These are phyloP conservation scores for Penicillium nucicola DNA, from an alignment of 495 filamentous ascomycete species.

Conservation along the genomic window DNA sequence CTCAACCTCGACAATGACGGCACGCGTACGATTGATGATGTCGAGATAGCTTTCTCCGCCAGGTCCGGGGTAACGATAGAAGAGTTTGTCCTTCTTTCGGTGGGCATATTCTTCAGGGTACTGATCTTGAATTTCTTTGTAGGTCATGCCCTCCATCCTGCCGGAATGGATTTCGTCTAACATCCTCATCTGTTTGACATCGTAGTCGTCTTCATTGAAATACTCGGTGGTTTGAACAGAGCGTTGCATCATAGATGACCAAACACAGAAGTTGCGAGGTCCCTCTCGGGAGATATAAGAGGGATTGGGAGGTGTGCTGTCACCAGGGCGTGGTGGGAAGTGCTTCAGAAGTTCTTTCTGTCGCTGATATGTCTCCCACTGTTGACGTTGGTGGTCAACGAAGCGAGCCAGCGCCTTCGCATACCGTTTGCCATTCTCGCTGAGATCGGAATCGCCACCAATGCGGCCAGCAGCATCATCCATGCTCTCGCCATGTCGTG, in stretches of 20 bases:
- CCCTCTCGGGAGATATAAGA: constrained; percentile 57
- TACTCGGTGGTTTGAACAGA: constrained; percentile 78
- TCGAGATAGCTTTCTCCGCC: constrained; percentile 96
- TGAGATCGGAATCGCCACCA: constrained; percentile 81
- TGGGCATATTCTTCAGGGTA: constrained; percentile 74
- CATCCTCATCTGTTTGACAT: constrained; percentile 97
- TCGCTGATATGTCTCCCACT: constrained; percentile 75
- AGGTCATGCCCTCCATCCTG: constrained; percentile 89
- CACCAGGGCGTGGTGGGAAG: constrained; percentile 81
- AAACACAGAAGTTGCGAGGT: constrained; percentile 92
- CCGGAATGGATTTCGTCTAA: constrained; percentile 94
- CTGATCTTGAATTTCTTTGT: constrained; percentile 74
- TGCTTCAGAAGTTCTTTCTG: constrained; percentile 65
- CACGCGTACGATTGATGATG: constrained; percentile 90
- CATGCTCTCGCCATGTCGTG: constrained; percentile 79
- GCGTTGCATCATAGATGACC: constrained; percentile 94
- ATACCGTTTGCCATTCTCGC: constrained; percentile 69
- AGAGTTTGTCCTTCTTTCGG: constrained; percentile 77
- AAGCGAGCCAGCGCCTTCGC: constrained; percentile 71
- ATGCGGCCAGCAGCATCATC: constrained; percentile 80
- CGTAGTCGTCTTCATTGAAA: constrained; percentile 96
- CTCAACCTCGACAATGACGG: constrained; percentile 95
- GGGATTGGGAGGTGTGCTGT: constrained; percentile 92
- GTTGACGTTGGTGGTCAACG: constrained; percentile 66
- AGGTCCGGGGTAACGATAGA: constrained; percentile 90